Evolutionary conservation across 345 rosid genomes (phyloP).

Genomic region (Salix brachista): DNA sequence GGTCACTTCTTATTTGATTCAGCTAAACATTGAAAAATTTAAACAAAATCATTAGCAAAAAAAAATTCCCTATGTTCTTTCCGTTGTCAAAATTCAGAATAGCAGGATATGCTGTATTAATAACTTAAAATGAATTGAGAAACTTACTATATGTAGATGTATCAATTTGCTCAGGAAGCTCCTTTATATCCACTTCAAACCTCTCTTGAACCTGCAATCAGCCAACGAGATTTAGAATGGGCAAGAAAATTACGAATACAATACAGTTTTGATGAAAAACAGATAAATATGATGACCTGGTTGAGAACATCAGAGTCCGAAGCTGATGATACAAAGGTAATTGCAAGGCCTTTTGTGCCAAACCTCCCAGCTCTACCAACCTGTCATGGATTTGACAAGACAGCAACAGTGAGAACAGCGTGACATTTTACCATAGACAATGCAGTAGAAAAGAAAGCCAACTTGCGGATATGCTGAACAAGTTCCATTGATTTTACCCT

Average conservation of each 20-base stretch:
- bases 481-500: conserved; percentile 43
- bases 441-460: not conserved
- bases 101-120: not conserved
- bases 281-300: conserved; percentile 49
- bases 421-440: not conserved
- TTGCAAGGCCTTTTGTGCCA: conserved; percentile 98
- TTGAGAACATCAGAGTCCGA: conserved; percentile 88
- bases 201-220: conserved; percentile 76
- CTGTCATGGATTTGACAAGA: conserved; percentile 26
- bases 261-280: not conserved
- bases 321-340: conserved; percentile 89
- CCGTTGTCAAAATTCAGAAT: not conserved
- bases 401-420: not conserved
- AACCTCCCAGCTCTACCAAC: conserved; percentile 99
- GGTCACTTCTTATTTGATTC: not conserved
- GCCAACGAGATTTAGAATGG: not conserved
- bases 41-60: not conserved
- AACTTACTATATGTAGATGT: conserved; percentile 86
- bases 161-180: conserved; percentile 95
- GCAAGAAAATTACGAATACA: not conserved
- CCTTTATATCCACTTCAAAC: conserved; percentile 94
- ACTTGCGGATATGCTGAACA: not conserved
- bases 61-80: not conserved
- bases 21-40: not conserved
- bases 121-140: not conserved